Evolutionary conservation across 495 filamentous ascomycete genomes (phyloP), one percentile per base, ranked within the genome.

Genomic region (Sphaerosporella brunnea): DNA sequence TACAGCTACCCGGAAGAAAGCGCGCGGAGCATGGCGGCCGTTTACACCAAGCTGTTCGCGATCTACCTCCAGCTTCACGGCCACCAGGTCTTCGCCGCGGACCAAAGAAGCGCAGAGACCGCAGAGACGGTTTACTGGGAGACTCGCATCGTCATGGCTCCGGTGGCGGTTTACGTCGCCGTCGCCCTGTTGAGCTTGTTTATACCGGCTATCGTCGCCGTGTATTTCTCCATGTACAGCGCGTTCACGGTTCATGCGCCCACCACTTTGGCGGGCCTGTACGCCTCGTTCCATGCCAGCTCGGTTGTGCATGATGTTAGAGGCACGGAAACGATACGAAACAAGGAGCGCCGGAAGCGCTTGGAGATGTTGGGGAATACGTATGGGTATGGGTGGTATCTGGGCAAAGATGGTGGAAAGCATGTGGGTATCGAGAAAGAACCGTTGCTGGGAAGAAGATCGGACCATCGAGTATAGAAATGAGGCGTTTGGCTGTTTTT

Each of bases 201-300:
- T 18, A 20, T 54, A 1, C 32, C 50, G 1, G 36, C 19, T 1
- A 24, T 45, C 2, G 4, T 19, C 13, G 37, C 34, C 3, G n/a
- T 45, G 21, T 48, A 48, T 34, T 36, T 21, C 2, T 30, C 16
- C 4, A 37, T 36, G 5, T 44, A 32, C 21, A 43, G 23, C 1
- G 18, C 8, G 8, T 23, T 19, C 1, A 4, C 47, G 13, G 38
- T 19, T 2, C 44, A 52, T 35, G 10, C 36, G 13, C 48, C 48
- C 13, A 47, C 48, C 1, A 51, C 23, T 7, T 34, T 47, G 0
- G 48, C 25, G 11, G 49, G 18, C 1, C 42, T 36, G 0, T 37
- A 53, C 28, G 21, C 51, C 0, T 16, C 48, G 5, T 21, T 51
- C 3, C 43, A 51, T 15, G 42, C 41, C 10, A 53, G 48, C 11